Conservation (phyloP, 495 filamentous ascomycete species). For the Recurvomyces mirabilis region DNA sequence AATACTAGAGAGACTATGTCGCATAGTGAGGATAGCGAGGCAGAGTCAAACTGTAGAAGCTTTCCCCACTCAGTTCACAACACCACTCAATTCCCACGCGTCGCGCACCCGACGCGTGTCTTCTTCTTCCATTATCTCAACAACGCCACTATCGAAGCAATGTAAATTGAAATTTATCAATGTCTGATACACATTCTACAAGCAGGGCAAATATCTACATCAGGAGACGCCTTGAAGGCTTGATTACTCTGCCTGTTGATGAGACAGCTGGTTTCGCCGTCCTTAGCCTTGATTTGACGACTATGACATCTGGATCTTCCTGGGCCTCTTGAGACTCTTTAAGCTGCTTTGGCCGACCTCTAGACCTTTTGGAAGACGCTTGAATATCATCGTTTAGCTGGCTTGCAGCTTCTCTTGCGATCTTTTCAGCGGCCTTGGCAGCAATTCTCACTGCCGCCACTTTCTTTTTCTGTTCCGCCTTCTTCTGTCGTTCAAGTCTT, state of each 20-base stretch:
- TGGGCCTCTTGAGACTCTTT: background rate
- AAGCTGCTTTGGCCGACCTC: too few species aligned
- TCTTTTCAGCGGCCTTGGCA: background rate
- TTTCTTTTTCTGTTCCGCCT: background rate
- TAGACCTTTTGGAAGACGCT: background rate
- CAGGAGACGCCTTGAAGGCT: background rate
- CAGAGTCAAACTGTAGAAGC: too few species aligned
- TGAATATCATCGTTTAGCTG: background rate
- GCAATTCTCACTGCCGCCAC: background rate
- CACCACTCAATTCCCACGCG: background rate
- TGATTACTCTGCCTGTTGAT: background rate
- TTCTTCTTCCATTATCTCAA: background rate
- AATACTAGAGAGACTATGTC: too few species aligned
- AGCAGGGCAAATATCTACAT: background rate
- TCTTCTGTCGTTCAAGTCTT: background rate
- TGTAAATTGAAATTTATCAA: background rate
- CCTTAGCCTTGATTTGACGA: background rate
- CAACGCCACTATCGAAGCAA: background rate
- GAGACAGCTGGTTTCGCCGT: background rate
- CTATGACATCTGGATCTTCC: background rate
- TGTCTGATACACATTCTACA: background rate
- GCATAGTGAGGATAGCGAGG: too few species aligned
- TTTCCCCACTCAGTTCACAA: background rate
- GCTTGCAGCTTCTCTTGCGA: background rate
- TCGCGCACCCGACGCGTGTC: background rate